Evolutionary conservation across 208 protist genomes (phyloP).

Genomic region (Naegleria fowleri): DNA sequence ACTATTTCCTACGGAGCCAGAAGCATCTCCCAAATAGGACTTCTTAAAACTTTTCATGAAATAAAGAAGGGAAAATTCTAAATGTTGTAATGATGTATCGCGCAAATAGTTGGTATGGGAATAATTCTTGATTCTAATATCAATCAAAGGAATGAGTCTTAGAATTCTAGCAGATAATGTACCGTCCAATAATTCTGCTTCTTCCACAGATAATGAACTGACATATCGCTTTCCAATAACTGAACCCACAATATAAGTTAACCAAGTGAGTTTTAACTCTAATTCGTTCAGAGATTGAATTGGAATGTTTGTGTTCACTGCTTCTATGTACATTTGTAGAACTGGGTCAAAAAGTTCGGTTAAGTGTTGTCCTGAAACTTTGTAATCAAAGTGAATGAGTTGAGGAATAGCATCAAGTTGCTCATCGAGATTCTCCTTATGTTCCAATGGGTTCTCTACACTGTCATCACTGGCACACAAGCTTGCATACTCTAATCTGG

Average conservation of each 20-base stretch:
- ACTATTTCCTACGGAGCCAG: neutral
- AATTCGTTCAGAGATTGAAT: neutral
- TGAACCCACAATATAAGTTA: slow-evolving; percentile 43
- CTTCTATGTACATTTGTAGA: neutral
- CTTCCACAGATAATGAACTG: slow-evolving; percentile 27
- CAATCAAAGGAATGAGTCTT: slow-evolving; percentile 12
- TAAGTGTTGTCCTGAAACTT: slow-evolving; percentile 32
- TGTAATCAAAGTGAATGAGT: slow-evolving; percentile 35
- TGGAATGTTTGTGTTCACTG: neutral
- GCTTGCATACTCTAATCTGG: slow-evolving; percentile 34
- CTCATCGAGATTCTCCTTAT: slow-evolving; percentile 36
- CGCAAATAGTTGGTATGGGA: neutral
- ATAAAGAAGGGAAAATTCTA: slow-evolving; percentile 36
- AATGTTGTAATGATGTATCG: slow-evolving; percentile 32
- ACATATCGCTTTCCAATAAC: slow-evolving; percentile 33
- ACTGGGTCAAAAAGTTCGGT: slow-evolving; percentile 20
- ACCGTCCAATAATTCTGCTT: slow-evolving; percentile 41
- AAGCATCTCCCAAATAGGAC: slow-evolving; percentile 37
- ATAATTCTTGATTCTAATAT: neutral
- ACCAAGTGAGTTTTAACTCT: slow-evolving; percentile 35
- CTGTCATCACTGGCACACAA: neutral
- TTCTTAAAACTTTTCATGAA: slow-evolving; percentile 41
- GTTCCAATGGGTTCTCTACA: slow-evolving; percentile 31
- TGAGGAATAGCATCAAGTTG: slow-evolving; percentile 38
- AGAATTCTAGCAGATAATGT: slow-evolving; percentile 34